These are phyloP conservation scores for Trichomonascus vanleenenianus DNA, from an alignment of 805 yeast genomes.

Conservation along the genomic window DNA sequence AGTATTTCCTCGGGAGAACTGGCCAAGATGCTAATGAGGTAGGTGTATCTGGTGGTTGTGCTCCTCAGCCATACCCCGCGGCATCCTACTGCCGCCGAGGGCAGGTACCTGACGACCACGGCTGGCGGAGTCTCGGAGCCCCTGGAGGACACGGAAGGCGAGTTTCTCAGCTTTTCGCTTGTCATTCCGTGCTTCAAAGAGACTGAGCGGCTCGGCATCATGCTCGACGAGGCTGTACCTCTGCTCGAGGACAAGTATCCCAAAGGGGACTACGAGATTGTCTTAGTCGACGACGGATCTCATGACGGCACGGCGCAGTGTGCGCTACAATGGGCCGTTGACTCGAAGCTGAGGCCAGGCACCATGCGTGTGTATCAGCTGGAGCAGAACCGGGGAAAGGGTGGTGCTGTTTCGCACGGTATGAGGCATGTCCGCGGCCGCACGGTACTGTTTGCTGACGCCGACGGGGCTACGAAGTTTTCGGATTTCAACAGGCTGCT, in stretches of 20 bases:
- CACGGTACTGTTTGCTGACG: slow-evolving; percentile 84
- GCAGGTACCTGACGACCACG: slow-evolving; percentile 3
- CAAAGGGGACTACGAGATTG: slow-evolving; percentile 51
- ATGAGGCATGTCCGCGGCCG: slow-evolving; percentile 65
- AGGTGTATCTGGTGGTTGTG: slow-evolving; percentile 7
- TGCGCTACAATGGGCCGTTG: slow-evolving; percentile 52
- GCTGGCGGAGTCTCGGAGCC: neutral
- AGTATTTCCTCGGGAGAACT: neutral
- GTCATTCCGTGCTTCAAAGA: slow-evolving; percentile 96
- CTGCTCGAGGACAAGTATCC: slow-evolving; percentile 37
- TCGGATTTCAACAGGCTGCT: slow-evolving; percentile 51
- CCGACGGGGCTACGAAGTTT: slow-evolving; percentile 92
- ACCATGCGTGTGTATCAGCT: slow-evolving; percentile 64
- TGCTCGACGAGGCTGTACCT: slow-evolving; percentile 34
- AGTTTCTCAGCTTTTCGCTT: slow-evolving; percentile 51
- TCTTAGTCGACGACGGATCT: slow-evolving; percentile 91
- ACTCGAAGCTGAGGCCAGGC: slow-evolving; percentile 46
- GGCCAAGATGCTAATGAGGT: neutral
- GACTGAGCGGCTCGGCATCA: slow-evolving; percentile 51
- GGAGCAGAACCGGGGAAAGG: slow-evolving; percentile 79
- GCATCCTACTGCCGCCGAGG: slow-evolving; percentile 6
- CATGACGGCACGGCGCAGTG: slow-evolving; percentile 67
- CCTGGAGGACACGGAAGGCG: slow-evolving; percentile 2
- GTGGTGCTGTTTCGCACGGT: slow-evolving; percentile 96
- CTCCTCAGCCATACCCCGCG: slow-evolving; percentile 13